Base-by-base conservation (phyloP, 371 early-diverging fungal genomes). In the Blakeslea trispora region DNA sequence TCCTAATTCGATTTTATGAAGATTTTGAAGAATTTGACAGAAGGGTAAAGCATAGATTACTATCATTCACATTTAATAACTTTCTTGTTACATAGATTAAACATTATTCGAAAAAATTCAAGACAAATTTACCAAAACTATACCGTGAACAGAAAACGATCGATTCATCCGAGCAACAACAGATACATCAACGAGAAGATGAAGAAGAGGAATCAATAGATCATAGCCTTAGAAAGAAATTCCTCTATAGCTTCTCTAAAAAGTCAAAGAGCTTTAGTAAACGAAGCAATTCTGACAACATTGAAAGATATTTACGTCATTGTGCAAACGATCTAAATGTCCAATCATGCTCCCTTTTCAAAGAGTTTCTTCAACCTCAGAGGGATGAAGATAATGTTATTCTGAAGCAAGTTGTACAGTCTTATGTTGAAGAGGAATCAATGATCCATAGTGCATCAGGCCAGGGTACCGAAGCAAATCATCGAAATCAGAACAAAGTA, bases 11-110 rank as follows among this genome's bases (percentile, higher is more conserved):
- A 18, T 82, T 78, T 53, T 77, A 81, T 39, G 69, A 80, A 34
- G 86, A 85, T 56, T 83, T 85, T 59, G 37, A 75, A 41, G 83
- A 83, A 31, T 81, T 85, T 66, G 80, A 85, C 62, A 74, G 77
- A 55, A 81, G 74, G 72, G 86, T 82, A 75, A n/a, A 28, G 22
- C 41, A 19, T 18, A 18, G n/a, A n/a, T n/a, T n/a, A n/a, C n/a
- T 41, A 21, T n/a, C 18, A 15, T 21, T 22, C 40, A 22, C 24
- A 13, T 3, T 22, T 15, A 10, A 7, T 8, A 13, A 19, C 13
- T 50, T 28, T 43, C 31, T 28, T 5, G 18, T 24, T 1, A n/a
- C n/a, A n/a, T 51, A 71, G 75, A 67, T 71, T 40, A 71, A 64
- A 47, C 52, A 34, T 17, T 52, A 69, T 43, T 70, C 61, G 37